These are phyloP conservation scores for Starmera quercuum DNA, from an alignment of 805 yeast genomes.

Conservation along the genomic window DNA sequence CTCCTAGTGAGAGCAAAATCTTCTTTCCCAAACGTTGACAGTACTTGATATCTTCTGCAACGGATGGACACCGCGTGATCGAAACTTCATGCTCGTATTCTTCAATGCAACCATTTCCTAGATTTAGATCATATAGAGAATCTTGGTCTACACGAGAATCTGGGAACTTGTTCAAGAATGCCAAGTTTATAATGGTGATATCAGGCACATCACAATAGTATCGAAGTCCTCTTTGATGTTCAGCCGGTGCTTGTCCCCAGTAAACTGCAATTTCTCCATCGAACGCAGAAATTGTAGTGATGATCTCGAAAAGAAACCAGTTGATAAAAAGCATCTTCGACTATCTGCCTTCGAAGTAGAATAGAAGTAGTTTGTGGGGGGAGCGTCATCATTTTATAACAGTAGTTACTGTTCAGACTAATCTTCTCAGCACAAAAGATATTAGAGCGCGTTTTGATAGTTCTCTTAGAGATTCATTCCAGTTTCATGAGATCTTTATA, in stretches of 20 bases:
- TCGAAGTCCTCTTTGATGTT: constrained; percentile 37
- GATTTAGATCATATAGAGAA: constrained; percentile 33
- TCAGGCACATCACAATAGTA: constrained; percentile 56
- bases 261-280: constrained; percentile 53
- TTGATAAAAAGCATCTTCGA: no score
- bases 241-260: constrained; percentile 69
- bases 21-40: constrained; percentile 80
- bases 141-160: constrained; percentile 8
- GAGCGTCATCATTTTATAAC: no score
- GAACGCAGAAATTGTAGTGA: constrained; percentile 24
- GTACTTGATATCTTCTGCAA: constrained; percentile 60
- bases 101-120: constrained; percentile 43
- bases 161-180: constrained; percentile 64
- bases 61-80: constrained; percentile 32
- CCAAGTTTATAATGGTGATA: constrained; percentile 65
- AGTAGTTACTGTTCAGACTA: no score
- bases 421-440: no score
- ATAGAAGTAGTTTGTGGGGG: no score
- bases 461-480: no score
- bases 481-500: no score
- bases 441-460: no score
- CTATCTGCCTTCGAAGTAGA: no score
- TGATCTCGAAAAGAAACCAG: not conserved
- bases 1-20: constrained; percentile 68
- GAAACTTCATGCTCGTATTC: constrained; percentile 26